phyloP scores from a whole-genome alignment of 2,329 filamentous ascomycete genomes.

The Emergomyces pasteurianus region DNA sequence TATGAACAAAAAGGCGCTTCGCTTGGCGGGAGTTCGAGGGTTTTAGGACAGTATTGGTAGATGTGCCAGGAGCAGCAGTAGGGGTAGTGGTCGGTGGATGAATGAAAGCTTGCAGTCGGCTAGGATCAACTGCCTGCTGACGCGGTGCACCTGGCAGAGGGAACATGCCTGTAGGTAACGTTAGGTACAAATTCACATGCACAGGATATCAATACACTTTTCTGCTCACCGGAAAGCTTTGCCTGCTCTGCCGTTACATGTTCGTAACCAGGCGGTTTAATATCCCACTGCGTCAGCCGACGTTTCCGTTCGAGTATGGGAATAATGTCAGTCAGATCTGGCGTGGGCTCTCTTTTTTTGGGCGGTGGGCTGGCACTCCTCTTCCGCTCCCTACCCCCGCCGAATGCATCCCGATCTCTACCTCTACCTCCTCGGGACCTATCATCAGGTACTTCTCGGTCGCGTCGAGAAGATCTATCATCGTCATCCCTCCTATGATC shows the following conservation, averaged over 20 bases:
- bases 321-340: slow-evolving; percentile 79
- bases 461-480: slow-evolving; percentile 44
- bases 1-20: slow-evolving; percentile 81
- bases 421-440: slow-evolving; percentile 35
- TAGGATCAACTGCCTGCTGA: slow-evolving; percentile 90
- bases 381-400: slow-evolving; percentile 45
- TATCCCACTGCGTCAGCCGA: slow-evolving; percentile 96
- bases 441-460: slow-evolving; percentile 53
- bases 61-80: slow-evolving; percentile 34
- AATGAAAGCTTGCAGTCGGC: slow-evolving; percentile 89
- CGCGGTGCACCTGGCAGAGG: slow-evolving; percentile 88
- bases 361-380: slow-evolving; percentile 69
- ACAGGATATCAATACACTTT: slow-evolving; percentile 1
- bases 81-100: slow-evolving; percentile 54
- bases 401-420: slow-evolving; percentile 26
- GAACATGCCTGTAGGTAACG: slow-evolving; percentile 63
- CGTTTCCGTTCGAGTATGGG: slow-evolving; percentile 77
- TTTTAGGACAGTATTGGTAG: slow-evolving; percentile 68
- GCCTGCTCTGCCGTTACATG: slow-evolving; percentile 97
- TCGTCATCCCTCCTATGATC: slow-evolving; percentile 56
- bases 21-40: slow-evolving; percentile 88
- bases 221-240: slow-evolving; percentile 61
- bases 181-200: not conserved
- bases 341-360: slow-evolving; percentile 90
- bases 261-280: slow-evolving; percentile 96